A percentile compares a stretch with the other conserved stretches of the same genome.
phyloP scores from a whole-genome alignment of 23 red algal species.

The Gracilaria gracilis region DNA sequence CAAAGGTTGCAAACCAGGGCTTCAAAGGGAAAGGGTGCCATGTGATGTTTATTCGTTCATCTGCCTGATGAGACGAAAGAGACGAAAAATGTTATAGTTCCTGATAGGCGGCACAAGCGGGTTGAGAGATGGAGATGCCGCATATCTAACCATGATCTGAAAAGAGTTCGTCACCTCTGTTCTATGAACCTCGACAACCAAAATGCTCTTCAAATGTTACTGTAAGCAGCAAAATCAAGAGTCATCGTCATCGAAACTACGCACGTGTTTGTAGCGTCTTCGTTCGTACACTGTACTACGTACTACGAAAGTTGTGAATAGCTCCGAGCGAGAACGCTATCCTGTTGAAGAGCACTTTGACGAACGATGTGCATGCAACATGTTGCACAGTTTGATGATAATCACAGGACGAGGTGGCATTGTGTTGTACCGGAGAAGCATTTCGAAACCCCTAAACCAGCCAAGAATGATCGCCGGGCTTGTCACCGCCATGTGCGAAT shows the following conservation, averaged over 20 bases:
- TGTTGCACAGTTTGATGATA: conserved; percentile 84
- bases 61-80: too few relatives aligned
- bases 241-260: not conserved
- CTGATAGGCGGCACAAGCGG: too few relatives aligned
- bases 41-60: not conserved
- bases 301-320: not conserved
- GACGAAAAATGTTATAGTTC: too few relatives aligned
- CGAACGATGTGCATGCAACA: not conserved
- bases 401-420: conserved; percentile 69
- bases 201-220: not conserved
- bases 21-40: not conserved
- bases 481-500: conserved; percentile 69
- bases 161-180: not conserved
- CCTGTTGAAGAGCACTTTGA: not conserved
- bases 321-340: not conserved
- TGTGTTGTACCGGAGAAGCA: conserved; percentile 62
- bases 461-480: conserved; percentile 74
- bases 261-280: too few relatives aligned
- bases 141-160: not conserved
- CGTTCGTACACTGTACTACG: not conserved
- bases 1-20: not conserved
- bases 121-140: not conserved
- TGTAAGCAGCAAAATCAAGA: conserved; percentile 8
- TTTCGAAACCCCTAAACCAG: conserved; percentile 58
- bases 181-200: not conserved